Conservation (phyloP, 139 green algal genomes). For the Chlorella sp. region DNA sequence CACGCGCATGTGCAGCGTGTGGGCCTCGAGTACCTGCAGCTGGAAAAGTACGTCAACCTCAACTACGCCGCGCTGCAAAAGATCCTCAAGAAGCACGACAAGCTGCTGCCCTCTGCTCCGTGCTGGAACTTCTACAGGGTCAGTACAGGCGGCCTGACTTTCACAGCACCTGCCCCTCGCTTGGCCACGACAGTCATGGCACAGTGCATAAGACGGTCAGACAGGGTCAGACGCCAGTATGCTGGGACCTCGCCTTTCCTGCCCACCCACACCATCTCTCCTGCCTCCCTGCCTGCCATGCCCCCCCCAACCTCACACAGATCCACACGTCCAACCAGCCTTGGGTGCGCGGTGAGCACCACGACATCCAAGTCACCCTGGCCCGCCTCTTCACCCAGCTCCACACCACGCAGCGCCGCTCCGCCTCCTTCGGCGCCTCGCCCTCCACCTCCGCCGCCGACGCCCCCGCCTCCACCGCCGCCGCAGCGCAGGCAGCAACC, state of each 20-base stretch:
- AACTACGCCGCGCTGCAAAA: slow-evolving; percentile 28
- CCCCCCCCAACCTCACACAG: no score
- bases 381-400: slow-evolving; percentile 25
- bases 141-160: neutral
- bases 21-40: slow-evolving; percentile 12
- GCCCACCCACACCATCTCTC: no score
- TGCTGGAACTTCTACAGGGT: slow-evolving; percentile 22
- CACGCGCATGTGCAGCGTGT: neutral
- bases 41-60: slow-evolving; percentile 26
- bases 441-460: no score
- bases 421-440: no score
- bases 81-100: slow-evolving; percentile 27
- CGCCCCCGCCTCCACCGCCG: no score
- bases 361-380: slow-evolving; percentile 30
- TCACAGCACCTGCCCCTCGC: neutral
- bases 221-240: no score
- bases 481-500: no score
- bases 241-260: no score
- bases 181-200: no score
- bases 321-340: slow-evolving; percentile 25
- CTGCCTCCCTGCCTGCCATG: no score
- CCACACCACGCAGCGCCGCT: no score
- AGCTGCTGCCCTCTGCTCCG: slow-evolving; percentile 14
- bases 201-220: no score
- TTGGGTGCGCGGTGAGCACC: slow-evolving; percentile 31